Base-by-base conservation (phyloP, 2,329 filamentous ascomycete genomes). In the Teratosphaeriaceae sp. region DNA sequence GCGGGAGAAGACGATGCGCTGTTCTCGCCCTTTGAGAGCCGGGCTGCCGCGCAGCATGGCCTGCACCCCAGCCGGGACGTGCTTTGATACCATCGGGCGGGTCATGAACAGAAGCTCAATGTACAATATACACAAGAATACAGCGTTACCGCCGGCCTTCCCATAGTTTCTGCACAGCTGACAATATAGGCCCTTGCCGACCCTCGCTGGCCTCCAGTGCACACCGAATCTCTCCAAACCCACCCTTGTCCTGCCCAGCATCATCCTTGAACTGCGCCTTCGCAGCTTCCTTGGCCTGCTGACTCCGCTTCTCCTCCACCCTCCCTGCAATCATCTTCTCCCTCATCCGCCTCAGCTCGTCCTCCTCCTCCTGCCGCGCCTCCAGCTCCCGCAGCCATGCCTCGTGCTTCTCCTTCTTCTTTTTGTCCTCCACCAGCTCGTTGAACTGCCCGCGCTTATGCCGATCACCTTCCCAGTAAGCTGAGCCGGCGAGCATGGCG, bases 301-400 rank as follows among this genome's bases (percentile, higher is more conserved):
- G 27, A 6, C 27, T 38, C 45, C 48, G 39, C 49, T 52, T 58
- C 57, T 61, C 56, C 15, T 49, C 56, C 38, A 51, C 48, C 27
- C 53, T 50, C 9, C 51, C 54, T 45, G 55, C 48, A 42, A 61
- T 61, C 50, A 65, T 58, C 52, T 58, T 65, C 35, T 62, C 61
- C 53, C 69, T 47, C 46, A 65, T 56, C 35, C 61, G 60, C 54
- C 65, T 65, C 56, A 70, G 57, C 41, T 66, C 68, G 58, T 69
- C 72, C 52, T 96, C 90, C 67, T 98, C 92, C 57, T 84, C 77
- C 58, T 98, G 92, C 56, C 92, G 79, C 40, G 82, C 78, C 71
- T 98, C 92, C 62, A 98, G 72, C 70, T 98, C 92, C 55, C 72
- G 78, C 59, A 98, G 77, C 92, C 92, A 98, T 50, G 80, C 80